Evolutionary conservation across 2,329 filamentous ascomycete genomes (phyloP).

Genomic region (Penicillium expansum): DNA sequence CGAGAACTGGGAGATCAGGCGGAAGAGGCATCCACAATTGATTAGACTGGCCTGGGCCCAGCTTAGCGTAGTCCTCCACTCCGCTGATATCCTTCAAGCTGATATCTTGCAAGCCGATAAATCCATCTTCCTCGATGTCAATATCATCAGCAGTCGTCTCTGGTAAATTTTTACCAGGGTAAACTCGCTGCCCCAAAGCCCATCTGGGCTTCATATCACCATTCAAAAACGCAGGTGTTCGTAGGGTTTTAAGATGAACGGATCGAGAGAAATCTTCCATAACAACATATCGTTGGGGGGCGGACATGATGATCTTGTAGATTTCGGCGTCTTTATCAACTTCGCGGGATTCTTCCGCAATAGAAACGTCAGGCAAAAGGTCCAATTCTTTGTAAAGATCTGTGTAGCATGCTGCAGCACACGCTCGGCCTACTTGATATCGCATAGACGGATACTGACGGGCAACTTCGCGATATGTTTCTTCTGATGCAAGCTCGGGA

Average conservation of each 20-base stretch:
- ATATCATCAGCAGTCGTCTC: slow-evolving; percentile 13
- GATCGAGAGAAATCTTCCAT: neutral
- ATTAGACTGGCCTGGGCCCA: slow-evolving; percentile 11
- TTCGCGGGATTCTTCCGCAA: neutral
- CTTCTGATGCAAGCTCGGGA: slow-evolving; percentile 37
- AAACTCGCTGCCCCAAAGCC: slow-evolving; percentile 8
- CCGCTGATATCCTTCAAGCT: too few relatives aligned
- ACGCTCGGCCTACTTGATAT: slow-evolving; percentile 21
- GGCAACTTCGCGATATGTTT: slow-evolving; percentile 38
- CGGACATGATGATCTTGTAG: neutral
- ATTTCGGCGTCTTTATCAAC: neutral
- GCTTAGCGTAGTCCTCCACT: neutral
- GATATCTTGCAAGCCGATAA: slow-evolving; percentile 10
- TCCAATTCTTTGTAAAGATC: slow-evolving; percentile 15
- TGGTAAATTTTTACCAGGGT: slow-evolving; percentile 4
- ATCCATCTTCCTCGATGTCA: slow-evolving; percentile 17
- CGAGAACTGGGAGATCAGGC: slow-evolving; percentile 14
- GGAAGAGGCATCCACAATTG: slow-evolving; percentile 16
- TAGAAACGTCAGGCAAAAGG: neutral
- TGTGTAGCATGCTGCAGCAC: slow-evolving; percentile 20
- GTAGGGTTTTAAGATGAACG: neutral
- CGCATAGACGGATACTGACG: slow-evolving; percentile 27
- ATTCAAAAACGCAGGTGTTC: neutral
- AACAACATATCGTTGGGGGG: neutral
- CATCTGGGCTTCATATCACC: slow-evolving; percentile 12